Base-by-base conservation (phyloP, 768 basidiomycete species). In the Xerocomellus dryophilus region DNA sequence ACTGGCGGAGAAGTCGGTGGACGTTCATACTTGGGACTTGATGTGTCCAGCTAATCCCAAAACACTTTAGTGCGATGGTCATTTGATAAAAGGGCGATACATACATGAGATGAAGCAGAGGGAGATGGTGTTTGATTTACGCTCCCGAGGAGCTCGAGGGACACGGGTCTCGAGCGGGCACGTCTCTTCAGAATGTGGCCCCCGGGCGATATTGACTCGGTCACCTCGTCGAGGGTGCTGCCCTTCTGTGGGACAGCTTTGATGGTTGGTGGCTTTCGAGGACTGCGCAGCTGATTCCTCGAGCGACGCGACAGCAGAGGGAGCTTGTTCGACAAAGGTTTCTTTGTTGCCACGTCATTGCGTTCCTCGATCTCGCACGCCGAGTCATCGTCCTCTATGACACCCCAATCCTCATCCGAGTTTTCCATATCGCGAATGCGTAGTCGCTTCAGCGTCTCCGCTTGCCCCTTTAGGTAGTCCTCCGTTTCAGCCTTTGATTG, bases 131-230 rank as follows among this genome's bases (percentile, higher is more conserved):
- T 74, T 15, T 75, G 73, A 50, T 71, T 73, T 47, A 74, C 68
- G 57, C 78, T 78, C 66, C 84, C 79, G 17, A 82, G 74, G 43
- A 88, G 71, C 64, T 88, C 86, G 25, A 79, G 69, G 18, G 88
- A 90, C 14, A 89, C 75, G 2, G 87, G 88, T 47, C 88, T 77
- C 25, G 86, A 82, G 11, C 86, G 82, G 1, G 88, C 88, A 11
- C 88, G 81, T 51, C 88, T 78, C 69, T 91, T 90, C 36, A 76
- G 79, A 51, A 91, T 74, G 68, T 89, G 88, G 0, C 88, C 88
- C 12, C 86, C 86, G 3, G 88, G 88, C 0, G 88, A 90, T 53
- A 90, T 76, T 2, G 82, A 83, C 57, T 84, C 86, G 3, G 76
- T 82, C 29, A 86, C 82, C 63, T 87, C 85, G 56, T 81, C 79